Evolutionary conservation across 2,329 filamentous ascomycete genomes (phyloP).

Genomic region (Claviceps monticola): DNA sequence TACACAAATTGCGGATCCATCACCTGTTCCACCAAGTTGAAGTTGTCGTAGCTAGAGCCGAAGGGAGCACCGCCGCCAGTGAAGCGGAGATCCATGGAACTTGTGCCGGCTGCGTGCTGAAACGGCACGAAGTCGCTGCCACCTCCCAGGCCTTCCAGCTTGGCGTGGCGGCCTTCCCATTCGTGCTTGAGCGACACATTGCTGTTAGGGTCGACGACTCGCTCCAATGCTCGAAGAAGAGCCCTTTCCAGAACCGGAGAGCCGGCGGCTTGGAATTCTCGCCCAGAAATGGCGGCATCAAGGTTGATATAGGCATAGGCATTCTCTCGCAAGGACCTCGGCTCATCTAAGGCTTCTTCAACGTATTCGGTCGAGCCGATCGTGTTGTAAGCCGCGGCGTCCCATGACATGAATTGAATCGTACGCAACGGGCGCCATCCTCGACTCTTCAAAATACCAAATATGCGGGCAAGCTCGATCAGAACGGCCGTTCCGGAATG

Average conservation of each 20-base stretch:
- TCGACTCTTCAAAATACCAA: constrained; percentile 60
- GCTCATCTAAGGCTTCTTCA: constrained; percentile 58
- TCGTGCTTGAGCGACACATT: constrained; percentile 61
- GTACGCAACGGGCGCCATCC: constrained; percentile 90
- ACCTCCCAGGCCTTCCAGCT: constrained; percentile 56
- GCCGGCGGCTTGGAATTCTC: constrained; percentile 61
- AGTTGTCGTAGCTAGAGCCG: constrained; percentile 81
- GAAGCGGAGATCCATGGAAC: constrained; percentile 77
- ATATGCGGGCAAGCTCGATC: constrained; percentile 74
- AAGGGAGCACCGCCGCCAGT: constrained; percentile 51
- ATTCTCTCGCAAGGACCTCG: constrained; percentile 46
- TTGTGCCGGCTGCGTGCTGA: constrained; percentile 79
- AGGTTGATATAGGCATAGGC: constrained; percentile 87
- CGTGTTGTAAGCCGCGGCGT: constrained; percentile 83
- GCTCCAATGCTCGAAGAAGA: constrained; percentile 58
- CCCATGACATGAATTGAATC: constrained; percentile 95
- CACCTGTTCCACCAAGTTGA: constrained; percentile 67
- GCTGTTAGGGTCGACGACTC: constrained; percentile 55
- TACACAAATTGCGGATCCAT: constrained; percentile 75
- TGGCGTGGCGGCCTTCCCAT: constrained; percentile 53
- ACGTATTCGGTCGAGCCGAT: constrained; percentile 93
- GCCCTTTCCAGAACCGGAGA: constrained; percentile 67
- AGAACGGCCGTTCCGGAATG: constrained; percentile 83
- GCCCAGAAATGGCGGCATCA: constrained; percentile 65
- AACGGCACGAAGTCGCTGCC: constrained; percentile 81